Conservation (phyloP, 2,329 filamentous ascomycete species). For the Alternaria triticimaculans region DNA sequence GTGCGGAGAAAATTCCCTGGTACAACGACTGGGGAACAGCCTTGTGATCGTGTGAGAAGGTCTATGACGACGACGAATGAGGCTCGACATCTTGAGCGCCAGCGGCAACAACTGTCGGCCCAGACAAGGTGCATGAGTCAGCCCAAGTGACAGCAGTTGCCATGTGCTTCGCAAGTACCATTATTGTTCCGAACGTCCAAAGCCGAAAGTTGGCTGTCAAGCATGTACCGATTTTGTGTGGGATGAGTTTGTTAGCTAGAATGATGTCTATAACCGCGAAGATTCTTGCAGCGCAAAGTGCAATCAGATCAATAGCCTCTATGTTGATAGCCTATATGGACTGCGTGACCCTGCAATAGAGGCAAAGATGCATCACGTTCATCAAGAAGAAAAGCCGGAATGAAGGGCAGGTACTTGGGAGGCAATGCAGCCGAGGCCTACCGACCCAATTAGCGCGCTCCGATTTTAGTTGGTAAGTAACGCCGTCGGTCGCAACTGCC, state of each 20-base stretch:
- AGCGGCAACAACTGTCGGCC: conserved; percentile 21
- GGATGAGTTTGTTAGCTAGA: background rate
- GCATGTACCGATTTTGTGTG: background rate
- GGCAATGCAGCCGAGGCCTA: conserved; percentile 37
- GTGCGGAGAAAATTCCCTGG: conserved; percentile 9
- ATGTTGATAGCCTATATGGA: background rate
- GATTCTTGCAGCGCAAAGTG: background rate
- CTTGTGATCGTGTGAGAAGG: conserved; percentile 26
- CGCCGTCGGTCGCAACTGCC: conserved; percentile 21
- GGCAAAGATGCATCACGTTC: conserved; percentile 18
- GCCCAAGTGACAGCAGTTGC: background rate
- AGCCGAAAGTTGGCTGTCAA: background rate
- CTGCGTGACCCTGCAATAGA: background rate
- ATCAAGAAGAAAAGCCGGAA: conserved; percentile 38
- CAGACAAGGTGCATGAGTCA: background rate
- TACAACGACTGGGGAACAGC: background rate
- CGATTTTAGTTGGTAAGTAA: conserved; percentile 28
- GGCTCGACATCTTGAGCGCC: conserved; percentile 21
- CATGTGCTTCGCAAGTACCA: conserved; percentile 4
- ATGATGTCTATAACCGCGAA: background rate
- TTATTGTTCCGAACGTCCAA: background rate
- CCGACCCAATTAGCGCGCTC: conserved; percentile 34
- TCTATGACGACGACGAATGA: conserved; percentile 37
- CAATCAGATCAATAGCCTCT: background rate
- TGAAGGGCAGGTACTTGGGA: conserved; percentile 20